These are phyloP conservation scores for Tagetes erecta DNA, from an alignment of 129 eudicot species.

Conservation along the genomic window DNA sequence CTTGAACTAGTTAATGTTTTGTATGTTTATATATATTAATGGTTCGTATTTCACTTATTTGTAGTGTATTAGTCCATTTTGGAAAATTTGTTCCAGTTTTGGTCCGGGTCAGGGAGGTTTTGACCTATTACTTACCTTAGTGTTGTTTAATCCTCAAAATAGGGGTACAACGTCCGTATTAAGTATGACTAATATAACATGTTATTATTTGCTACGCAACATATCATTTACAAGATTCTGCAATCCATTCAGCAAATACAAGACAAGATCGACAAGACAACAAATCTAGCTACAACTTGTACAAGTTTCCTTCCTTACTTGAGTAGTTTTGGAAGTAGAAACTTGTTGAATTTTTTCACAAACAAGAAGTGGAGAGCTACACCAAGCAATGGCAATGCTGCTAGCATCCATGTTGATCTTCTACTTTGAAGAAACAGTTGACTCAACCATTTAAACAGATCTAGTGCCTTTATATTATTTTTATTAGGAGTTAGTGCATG, in stretches of 20 bases:
- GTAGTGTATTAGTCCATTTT: no score
- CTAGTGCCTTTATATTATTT: slow-evolving; percentile 2
- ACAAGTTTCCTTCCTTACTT: background rate
- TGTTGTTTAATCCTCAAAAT: no score
- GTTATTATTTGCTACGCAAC: background rate
- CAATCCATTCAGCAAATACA: background rate
- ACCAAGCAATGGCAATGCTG: slow-evolving; percentile 53
- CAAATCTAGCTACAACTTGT: background rate
- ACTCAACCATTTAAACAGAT: slow-evolving; percentile 37
- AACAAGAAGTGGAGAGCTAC: slow-evolving; percentile 35
- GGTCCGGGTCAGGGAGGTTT: no score
- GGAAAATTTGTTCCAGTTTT: no score
- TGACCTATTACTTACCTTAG: no score
- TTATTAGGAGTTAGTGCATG: slow-evolving; percentile 12
- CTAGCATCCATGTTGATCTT: slow-evolving; percentile 59
- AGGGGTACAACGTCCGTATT: no score
- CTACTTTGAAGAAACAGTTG: slow-evolving; percentile 37
- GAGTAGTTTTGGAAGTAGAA: slow-evolving; percentile 12
- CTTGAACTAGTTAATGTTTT: no score
- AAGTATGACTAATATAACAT: no score
- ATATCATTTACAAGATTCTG: background rate
- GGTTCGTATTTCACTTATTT: no score
- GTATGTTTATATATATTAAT: no score
- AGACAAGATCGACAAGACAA: background rate
- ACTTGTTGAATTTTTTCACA: slow-evolving; percentile 35